These are phyloP conservation scores for Talaromyces borbonicus DNA, from an alignment of 495 filamentous ascomycete species.

Conservation along the genomic window DNA sequence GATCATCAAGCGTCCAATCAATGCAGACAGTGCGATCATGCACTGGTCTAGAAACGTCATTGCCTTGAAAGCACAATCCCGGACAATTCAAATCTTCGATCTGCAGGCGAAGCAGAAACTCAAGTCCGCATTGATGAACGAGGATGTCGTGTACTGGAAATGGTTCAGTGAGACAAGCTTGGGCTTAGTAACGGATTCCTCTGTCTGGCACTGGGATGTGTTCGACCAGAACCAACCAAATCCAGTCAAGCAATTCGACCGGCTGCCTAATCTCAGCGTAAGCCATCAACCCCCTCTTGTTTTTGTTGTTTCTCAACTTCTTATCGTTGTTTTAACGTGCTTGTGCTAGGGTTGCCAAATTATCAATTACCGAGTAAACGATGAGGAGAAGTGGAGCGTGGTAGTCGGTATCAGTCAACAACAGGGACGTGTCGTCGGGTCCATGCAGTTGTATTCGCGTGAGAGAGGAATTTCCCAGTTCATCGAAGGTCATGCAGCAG, in stretches of 20 bases:
- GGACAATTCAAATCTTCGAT: slow-evolving; percentile 97
- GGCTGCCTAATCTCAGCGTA: slow-evolving; percentile 80
- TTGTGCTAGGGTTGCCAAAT: slow-evolving; percentile 80
- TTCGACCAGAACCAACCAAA: slow-evolving; percentile 66
- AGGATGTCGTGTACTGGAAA: slow-evolving; percentile 98
- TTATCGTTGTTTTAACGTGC: neutral
- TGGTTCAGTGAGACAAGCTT: slow-evolving; percentile 87
- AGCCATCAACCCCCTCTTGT: slow-evolving; percentile 19
- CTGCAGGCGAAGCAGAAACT: slow-evolving; percentile 81
- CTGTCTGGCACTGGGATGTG: slow-evolving; percentile 97
- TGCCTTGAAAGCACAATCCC: slow-evolving; percentile 80
- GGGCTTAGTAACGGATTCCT: slow-evolving; percentile 79
- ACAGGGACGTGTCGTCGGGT: slow-evolving; percentile 85
- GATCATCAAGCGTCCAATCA: slow-evolving; percentile 88
- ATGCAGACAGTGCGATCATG: slow-evolving; percentile 99
- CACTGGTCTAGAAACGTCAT: slow-evolving; percentile 95
- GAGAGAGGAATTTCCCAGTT: slow-evolving; percentile 95
- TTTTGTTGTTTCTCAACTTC: too few species aligned
- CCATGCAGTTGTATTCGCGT: slow-evolving; percentile 93
- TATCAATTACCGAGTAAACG: slow-evolving; percentile 97
- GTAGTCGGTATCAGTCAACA: slow-evolving; percentile 91
- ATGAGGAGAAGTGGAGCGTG: slow-evolving; percentile 96
- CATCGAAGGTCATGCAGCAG: slow-evolving; percentile 94
- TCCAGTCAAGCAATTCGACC: slow-evolving; percentile 85
- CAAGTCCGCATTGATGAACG: slow-evolving; percentile 88